Conservation (phyloP, 805 yeast species). For the Nakazawaea sp. region DNA sequence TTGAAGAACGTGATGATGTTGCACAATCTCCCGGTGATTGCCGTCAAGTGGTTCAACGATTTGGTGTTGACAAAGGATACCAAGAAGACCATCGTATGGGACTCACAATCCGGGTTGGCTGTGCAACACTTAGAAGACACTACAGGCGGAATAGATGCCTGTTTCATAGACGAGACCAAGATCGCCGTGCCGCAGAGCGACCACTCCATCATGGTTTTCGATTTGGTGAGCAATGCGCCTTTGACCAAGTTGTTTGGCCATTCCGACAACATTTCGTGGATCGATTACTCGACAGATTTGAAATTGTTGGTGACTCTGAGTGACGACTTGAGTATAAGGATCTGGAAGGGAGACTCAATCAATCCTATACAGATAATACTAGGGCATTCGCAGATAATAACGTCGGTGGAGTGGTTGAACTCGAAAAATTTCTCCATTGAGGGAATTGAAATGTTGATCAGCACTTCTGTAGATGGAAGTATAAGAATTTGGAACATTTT, state of each 20-base stretch:
- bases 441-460: conserved; percentile 24
- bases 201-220: conserved; percentile 49
- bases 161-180: conserved; percentile 67
- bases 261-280: conserved; percentile 44
- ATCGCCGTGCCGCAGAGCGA: conserved; percentile 65
- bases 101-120: conserved; percentile 44
- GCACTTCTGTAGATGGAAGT: conserved; percentile 67
- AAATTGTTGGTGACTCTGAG: conserved; percentile 67
- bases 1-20: conserved; percentile 47
- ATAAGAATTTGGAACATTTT: conserved; percentile 60
- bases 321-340: conserved; percentile 65
- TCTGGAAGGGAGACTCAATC: conserved; percentile 67
- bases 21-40: conserved; percentile 48
- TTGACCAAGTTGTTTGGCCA: conserved; percentile 60
- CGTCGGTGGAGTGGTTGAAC: conserved; percentile 50
- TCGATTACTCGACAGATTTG: conserved; percentile 44
- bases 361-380: conserved; percentile 39
- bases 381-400: conserved; percentile 55
- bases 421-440: conserved; percentile 11
- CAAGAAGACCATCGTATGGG: conserved; percentile 59
- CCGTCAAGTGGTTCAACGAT: conserved; percentile 54
- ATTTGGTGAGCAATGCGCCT: conserved; percentile 39
- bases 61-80: conserved; percentile 57
- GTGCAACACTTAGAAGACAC: conserved; percentile 36
- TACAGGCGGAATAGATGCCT: conserved; percentile 43